A percentile compares a stretch with the other conserved stretches of the same genome.
Conservation (phyloP, 2,329 filamentous ascomycete species). For the Aspergillus ibericus region DNA sequence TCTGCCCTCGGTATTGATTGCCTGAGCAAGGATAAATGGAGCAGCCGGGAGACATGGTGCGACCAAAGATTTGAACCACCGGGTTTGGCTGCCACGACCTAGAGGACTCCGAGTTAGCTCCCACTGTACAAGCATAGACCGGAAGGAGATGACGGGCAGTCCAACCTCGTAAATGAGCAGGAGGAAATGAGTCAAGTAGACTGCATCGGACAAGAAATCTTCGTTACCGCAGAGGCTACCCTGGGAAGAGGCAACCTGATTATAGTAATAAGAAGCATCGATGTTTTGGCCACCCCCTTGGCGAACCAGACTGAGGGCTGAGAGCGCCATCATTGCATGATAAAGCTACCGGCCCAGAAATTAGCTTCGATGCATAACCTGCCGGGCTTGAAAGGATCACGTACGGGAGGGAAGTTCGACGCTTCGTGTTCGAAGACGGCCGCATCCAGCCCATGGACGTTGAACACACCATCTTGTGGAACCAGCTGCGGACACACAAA, state of each 20-base stretch:
- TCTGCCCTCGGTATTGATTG: constrained; percentile 47
- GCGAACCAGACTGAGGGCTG: constrained; percentile 53
- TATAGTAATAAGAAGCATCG: constrained; percentile 56
- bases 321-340: constrained; percentile 60
- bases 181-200: constrained; percentile 58
- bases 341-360: constrained; percentile 45
- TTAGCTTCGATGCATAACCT: constrained; percentile 10
- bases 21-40: constrained; percentile 52
- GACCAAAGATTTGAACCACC: constrained; percentile 54
- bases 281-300: constrained; percentile 48
- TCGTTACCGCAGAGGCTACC: constrained; percentile 46
- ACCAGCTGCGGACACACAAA: constrained; percentile 45
- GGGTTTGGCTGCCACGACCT: constrained; percentile 50
- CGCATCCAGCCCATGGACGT: constrained; percentile 32
- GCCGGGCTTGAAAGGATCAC: constrained; percentile 25
- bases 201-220: constrained; percentile 57
- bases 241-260: constrained; percentile 53
- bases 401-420: constrained; percentile 52
- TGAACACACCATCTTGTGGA: constrained; percentile 20
- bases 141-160: background rate
- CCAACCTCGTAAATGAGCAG: constrained; percentile 58
- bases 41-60: constrained; percentile 54
- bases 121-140: background rate
- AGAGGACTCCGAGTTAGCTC: constrained; percentile 16
- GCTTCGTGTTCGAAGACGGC: constrained; percentile 51